phyloP scores from a whole-genome alignment of 257 asterid species.

The Capsicum baccatum region DNA sequence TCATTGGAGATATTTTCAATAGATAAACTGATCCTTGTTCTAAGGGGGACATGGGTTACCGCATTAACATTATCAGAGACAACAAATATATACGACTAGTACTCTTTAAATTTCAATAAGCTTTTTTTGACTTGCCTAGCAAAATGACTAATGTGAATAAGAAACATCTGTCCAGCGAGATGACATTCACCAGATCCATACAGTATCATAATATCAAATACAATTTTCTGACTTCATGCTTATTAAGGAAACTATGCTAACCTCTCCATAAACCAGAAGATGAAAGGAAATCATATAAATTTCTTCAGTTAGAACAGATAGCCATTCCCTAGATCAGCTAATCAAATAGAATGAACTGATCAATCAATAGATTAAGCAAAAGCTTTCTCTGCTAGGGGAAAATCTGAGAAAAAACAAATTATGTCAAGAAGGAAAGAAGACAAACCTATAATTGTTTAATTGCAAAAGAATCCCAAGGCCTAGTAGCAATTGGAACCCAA shows the following conservation, averaged over 20 bases:
- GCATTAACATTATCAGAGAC: background rate
- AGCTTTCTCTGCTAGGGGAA: background rate
- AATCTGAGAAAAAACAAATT: slow-evolving; percentile 22
- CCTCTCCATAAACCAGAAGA: background rate
- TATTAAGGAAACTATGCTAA: background rate
- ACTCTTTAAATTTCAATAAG: background rate
- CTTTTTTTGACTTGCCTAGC: background rate
- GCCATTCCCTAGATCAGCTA: slow-evolving; percentile 16
- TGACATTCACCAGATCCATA: background rate
- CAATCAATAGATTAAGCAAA: background rate
- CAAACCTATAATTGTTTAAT: slow-evolving; percentile 80
- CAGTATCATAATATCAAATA: background rate
- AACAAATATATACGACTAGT: background rate
- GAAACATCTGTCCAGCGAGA: background rate
- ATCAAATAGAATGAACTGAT: background rate
- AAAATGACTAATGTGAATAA: background rate
- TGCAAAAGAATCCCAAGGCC: slow-evolving; percentile 91
- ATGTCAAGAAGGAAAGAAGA: slow-evolving; percentile 18
- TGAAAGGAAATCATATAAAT: background rate
- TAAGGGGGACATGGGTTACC: background rate
- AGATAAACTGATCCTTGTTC: background rate
- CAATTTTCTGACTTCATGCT: background rate
- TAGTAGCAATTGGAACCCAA: slow-evolving; percentile 84
- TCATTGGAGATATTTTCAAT: background rate
- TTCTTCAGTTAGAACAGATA: background rate